A percentile compares a stretch with the other conserved stretches of the same genome.
Conservation (phyloP, 2,329 filamentous ascomycete genomes). For the Fusarium vanettenii region DNA sequence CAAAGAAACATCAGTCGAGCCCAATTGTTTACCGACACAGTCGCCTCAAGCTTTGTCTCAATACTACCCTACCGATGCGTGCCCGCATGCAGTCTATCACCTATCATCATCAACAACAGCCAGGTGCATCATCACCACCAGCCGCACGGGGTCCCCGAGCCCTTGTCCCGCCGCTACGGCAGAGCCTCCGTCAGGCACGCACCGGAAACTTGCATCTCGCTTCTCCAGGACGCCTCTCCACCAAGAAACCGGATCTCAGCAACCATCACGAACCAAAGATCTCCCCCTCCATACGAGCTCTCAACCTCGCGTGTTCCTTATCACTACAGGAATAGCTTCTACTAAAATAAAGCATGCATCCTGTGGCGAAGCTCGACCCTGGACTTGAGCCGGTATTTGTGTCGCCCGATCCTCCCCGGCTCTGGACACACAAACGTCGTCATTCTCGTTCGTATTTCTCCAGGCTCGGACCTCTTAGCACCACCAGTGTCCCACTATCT, state of each 20-base stretch:
- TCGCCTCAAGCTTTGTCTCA: constrained; percentile 12
- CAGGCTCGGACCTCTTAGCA: constrained; percentile 6
- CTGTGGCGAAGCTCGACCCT: neutral
- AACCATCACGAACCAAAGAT: constrained; percentile 29
- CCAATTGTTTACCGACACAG: neutral
- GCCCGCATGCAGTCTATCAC: constrained; percentile 8
- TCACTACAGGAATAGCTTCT: neutral
- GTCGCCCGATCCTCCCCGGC: neutral
- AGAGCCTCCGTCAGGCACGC: constrained; percentile 11
- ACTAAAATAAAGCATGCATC: neutral
- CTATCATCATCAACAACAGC: constrained; percentile 15
- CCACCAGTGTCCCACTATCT: constrained; percentile 12
- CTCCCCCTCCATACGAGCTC: constrained; percentile 32
- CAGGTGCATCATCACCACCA: constrained; percentile 17
- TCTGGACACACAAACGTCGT: constrained; percentile 12
- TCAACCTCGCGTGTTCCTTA: neutral
- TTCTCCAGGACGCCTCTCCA: constrained; percentile 10
- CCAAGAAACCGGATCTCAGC: neutral
- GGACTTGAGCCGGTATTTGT: neutral
- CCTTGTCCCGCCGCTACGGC: constrained; percentile 20
- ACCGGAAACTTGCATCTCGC: constrained; percentile 22
- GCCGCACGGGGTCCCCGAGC: constrained; percentile 39
- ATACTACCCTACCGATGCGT: neutral
- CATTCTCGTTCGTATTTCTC: constrained; percentile 40
- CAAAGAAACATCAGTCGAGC: neutral